Evolutionary conservation across 139 green algal species (phyloP).

Genomic region (Mesotaenium endlicherianum): DNA sequence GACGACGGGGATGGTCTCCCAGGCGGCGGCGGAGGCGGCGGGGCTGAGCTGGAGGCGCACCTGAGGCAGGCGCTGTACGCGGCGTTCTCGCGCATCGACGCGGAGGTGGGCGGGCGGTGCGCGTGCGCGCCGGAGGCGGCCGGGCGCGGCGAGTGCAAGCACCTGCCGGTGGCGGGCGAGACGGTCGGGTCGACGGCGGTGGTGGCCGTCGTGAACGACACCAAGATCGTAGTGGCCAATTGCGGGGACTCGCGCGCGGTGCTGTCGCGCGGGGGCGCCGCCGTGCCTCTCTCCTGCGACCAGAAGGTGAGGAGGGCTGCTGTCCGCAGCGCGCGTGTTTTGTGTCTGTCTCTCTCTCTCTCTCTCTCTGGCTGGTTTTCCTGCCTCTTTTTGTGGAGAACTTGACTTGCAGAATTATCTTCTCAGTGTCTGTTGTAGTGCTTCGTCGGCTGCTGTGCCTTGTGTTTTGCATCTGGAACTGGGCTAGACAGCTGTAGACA

Average conservation of each 20-base stretch:
- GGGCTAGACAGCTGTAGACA: too few species aligned
- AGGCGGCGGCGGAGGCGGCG: not conserved
- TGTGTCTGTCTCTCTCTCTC: not conserved
- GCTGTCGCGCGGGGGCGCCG: conserved; percentile 54
- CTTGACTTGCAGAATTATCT: too few species aligned
- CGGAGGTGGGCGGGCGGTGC: conserved; percentile 11
- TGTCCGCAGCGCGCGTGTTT: conserved; percentile 42
- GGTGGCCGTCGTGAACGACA: conserved; percentile 65
- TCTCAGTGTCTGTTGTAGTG: too few species aligned
- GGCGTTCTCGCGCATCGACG: conserved; percentile 20
- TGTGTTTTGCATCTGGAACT: too few species aligned
- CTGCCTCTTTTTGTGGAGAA: not conserved
- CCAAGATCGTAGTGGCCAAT: conserved; percentile 72
- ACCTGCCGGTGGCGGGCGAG: conserved; percentile 25
- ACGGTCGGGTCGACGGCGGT: conserved; percentile 83
- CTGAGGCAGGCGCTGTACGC: not conserved
- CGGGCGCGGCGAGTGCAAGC: not conserved
- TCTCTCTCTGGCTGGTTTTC: conserved; percentile 39
- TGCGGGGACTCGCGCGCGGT: conserved; percentile 85
- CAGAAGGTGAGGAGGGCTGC: not conserved
- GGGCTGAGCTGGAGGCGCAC: not conserved
- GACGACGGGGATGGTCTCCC: not conserved
- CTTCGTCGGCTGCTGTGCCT: too few species aligned
- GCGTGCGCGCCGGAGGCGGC: not conserved
- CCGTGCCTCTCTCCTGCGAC: not conserved